A percentile compares a stretch with the other conserved stretches of the same genome.
Evolutionary conservation across 768 basidiomycete species (phyloP).

Genomic region (Ramaria sp.): DNA sequence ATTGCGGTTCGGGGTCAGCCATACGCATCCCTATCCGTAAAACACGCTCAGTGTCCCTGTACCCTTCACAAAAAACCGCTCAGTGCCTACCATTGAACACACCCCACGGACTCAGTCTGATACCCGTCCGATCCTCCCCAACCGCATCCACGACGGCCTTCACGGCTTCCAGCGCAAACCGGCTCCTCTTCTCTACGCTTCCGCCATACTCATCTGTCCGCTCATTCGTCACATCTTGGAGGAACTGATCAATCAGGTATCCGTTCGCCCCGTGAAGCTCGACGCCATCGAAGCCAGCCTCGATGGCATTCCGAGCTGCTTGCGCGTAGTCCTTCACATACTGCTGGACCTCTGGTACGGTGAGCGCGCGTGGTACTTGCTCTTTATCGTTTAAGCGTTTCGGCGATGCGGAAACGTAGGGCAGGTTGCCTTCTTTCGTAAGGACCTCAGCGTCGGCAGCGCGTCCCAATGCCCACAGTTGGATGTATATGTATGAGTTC

Average conservation of each 20-base stretch:
- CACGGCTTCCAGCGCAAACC: slow-evolving; percentile 46
- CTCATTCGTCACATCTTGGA: slow-evolving; percentile 41
- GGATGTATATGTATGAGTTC: slow-evolving; percentile 39
- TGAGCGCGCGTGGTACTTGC: slow-evolving; percentile 30
- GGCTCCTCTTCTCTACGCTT: slow-evolving; percentile 43
- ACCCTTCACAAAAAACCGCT: too few relatives aligned
- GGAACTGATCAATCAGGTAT: slow-evolving; percentile 47
- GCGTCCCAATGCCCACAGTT: slow-evolving; percentile 50
- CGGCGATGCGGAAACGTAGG: slow-evolving; percentile 3
- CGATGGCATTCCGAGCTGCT: slow-evolving; percentile 45
- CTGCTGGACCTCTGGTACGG: slow-evolving; percentile 36
- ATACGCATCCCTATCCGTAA: slow-evolving; percentile 29
- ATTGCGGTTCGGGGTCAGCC: slow-evolving; percentile 44
- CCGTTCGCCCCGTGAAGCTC: slow-evolving; percentile 34
- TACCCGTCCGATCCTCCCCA: slow-evolving; percentile 40
- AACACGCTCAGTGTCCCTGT: too few relatives aligned
- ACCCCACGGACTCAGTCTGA: slow-evolving; percentile 51
- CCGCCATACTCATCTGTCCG: slow-evolving; percentile 63
- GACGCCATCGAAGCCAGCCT: slow-evolving; percentile 61
- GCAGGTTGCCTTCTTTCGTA: slow-evolving; percentile 14
- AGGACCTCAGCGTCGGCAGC: slow-evolving; percentile 26
- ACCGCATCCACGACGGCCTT: slow-evolving; percentile 39
- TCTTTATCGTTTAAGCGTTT: slow-evolving; percentile 12
- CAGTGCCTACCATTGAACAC: too few relatives aligned
- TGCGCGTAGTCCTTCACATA: slow-evolving; percentile 38